A percentile compares a stretch with the other conserved stretches of the same genome.
phyloP scores from a whole-genome alignment of 148 eudicot species.

The Rheum nobile region DNA sequence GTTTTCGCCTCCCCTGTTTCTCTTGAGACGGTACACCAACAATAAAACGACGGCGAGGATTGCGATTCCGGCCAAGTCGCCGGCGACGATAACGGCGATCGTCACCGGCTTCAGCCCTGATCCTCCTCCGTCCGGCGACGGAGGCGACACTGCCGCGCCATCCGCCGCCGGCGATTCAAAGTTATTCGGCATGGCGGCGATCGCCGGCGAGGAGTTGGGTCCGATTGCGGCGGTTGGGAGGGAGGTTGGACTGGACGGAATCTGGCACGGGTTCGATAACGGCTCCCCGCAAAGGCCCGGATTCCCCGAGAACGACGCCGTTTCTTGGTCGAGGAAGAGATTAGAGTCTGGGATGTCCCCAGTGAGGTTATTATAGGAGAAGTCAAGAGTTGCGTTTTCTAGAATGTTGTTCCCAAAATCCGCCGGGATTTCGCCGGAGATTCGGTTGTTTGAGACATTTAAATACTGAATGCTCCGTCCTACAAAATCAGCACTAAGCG shows the following conservation, averaged over 20 bases:
- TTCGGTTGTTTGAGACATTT: constrained; percentile 50
- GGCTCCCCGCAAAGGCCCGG: constrained; percentile 57
- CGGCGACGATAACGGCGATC: constrained; percentile 57
- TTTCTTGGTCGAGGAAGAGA: constrained; percentile 35
- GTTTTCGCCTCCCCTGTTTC: constrained; percentile 13
- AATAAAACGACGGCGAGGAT: constrained; percentile 32
- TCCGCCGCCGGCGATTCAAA: constrained; percentile 20
- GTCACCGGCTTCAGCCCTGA: constrained; percentile 30
- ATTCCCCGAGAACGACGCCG: constrained; percentile 47
- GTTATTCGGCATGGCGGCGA: constrained; percentile 66
- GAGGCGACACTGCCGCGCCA: neutral
- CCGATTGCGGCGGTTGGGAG: constrained; percentile 13
- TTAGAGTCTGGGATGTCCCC: constrained; percentile 53
- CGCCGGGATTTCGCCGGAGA: constrained; percentile 60
- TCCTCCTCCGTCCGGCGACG: neutral
- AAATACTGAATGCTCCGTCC: constrained; percentile 31
- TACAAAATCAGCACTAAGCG: constrained; percentile 44
- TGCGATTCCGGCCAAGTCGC: constrained; percentile 46
- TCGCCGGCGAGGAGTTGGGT: constrained; percentile 53
- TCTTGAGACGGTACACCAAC: constrained; percentile 19
- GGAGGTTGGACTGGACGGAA: constrained; percentile 26
- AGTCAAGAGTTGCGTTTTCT: constrained; percentile 48
- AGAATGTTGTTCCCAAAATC: constrained; percentile 41
- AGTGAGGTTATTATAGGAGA: constrained; percentile 62
- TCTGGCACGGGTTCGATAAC: constrained; percentile 30